Evolutionary conservation across 2,329 filamentous ascomycete species (phyloP), one percentile per base, ranked within the genome.

Genomic region (Monosporascus sp.): DNA sequence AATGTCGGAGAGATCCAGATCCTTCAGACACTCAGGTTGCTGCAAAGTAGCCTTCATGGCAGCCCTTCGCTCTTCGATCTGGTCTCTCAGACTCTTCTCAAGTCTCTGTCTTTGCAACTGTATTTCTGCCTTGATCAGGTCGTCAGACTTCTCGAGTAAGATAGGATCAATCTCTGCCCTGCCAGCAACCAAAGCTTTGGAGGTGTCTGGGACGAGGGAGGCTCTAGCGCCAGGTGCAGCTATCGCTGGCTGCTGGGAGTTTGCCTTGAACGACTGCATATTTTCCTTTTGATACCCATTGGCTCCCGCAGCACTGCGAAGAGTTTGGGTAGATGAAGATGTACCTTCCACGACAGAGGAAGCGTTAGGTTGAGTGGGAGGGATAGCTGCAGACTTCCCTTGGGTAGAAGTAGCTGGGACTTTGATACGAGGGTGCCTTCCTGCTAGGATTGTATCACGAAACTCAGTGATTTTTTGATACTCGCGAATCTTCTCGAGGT

Each of bases 61-160:
- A 55, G 70, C 66, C 52, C 74, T 76, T 55, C 75, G 76, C 60
- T 88, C 81, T 55, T 93, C 88, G 61, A 88, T 73, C 70, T 96
- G 88, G 51, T 95, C 88, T 69, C 83, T 86, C 62, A 97, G 72
- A 37, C 78, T 74, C 60, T 86, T 84, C 72, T 97, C 94, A 64
- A 97, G 76, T 58, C 88, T 84, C 71, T 92, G 85, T 58, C 93
- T 85, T 71, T 91, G 89, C 58, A 93, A 72, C 67, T 88, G 84
- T 56, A 90, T 76, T 72, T 96, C 91, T 65, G 91, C 90, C 73
- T 85, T 88, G 67, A 94, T 84, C 61, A 95, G 77, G 67, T 89
- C 85, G 67, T 91, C 88, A 61, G 91, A 92, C 72, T 96, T 96
- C 66, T 89, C 87, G 70, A 95, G 79, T 62, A 95, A 79, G 56